Evolutionary conservation across 192 early-diverging fungal genomes (phyloP).

Genomic region (Geranomyces variabilis): DNA sequence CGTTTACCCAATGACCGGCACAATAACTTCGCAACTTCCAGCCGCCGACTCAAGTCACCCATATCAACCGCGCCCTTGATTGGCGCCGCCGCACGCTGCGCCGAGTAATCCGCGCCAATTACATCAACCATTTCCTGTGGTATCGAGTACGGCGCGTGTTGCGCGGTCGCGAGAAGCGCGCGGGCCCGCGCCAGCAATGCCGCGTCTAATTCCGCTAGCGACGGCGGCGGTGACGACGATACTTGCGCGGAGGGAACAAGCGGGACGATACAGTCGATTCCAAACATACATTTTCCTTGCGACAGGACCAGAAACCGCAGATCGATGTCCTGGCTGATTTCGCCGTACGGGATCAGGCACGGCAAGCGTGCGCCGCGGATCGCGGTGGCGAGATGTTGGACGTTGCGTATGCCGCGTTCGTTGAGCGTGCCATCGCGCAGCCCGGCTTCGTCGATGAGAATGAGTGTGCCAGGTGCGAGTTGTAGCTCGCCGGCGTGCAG

Average conservation of each 20-base stretch:
- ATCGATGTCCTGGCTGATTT: conserved; percentile 28
- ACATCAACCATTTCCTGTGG: conserved; percentile 9
- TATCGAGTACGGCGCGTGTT: conserved; percentile 13
- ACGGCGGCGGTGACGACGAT: neutral
- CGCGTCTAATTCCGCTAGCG: conserved; percentile 19
- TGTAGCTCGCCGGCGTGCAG: conserved; percentile 37
- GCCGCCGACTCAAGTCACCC: conserved; percentile 12
- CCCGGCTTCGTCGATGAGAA: conserved; percentile 39
- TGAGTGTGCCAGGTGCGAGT: conserved; percentile 35
- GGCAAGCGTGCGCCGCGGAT: conserved; percentile 38
- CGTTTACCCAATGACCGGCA: conserved; percentile 2
- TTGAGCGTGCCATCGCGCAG: conserved; percentile 40
- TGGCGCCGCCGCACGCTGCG: conserved; percentile 7
- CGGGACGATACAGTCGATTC: conserved; percentile 18
- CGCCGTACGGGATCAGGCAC: conserved; percentile 36
- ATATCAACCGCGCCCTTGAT: neutral
- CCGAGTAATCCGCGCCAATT: conserved; percentile 21
- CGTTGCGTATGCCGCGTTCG: conserved; percentile 42
- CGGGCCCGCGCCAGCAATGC: conserved; percentile 6
- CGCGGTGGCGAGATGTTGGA: conserved; percentile 30
- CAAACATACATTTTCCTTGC: conserved; percentile 43
- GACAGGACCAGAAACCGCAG: conserved; percentile 27
- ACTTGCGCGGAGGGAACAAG: neutral
- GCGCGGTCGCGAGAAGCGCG: conserved; percentile 10
- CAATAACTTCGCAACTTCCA: conserved; percentile 28